Conservation (phyloP, 1,139 yeast species). For the Debaryomycetaceae sp. region DNA sequence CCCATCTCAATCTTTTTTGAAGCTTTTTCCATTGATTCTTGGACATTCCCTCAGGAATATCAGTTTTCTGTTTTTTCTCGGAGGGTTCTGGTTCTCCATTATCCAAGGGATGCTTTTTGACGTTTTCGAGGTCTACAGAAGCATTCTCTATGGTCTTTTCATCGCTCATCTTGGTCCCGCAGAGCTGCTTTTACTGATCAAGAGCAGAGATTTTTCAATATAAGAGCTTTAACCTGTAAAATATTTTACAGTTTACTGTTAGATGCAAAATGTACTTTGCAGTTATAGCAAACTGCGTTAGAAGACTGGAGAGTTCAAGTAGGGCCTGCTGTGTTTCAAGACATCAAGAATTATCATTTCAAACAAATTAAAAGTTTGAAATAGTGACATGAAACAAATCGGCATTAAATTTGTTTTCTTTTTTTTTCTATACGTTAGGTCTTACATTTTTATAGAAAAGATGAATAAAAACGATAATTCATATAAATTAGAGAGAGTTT, state of each 20-base stretch:
- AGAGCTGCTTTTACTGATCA: too few species aligned
- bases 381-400: too few species aligned
- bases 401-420: too few species aligned
- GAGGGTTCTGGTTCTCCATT: not conserved
- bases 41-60: constrained; percentile 79
- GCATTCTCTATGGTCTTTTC: not conserved
- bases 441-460: too few species aligned
- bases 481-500: too few species aligned
- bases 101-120: not conserved
- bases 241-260: not conserved
- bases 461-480: too few species aligned
- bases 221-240: not conserved
- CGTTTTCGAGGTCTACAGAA: not conserved
- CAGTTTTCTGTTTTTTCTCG: constrained; percentile 14
- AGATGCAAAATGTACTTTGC: not conserved
- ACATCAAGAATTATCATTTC: too few species aligned
- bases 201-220: not conserved
- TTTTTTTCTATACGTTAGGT: too few species aligned
- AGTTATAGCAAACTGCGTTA: too few species aligned
- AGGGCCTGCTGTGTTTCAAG: too few species aligned
- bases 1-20: constrained; percentile 59
- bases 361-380: too few species aligned
- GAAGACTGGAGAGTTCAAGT: too few species aligned
- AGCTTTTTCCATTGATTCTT: constrained; percentile 78
- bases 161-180: not conserved